These are phyloP conservation scores for Penicillium ucsense DNA, from an alignment of 495 filamentous ascomycete species.

Conservation along the genomic window DNA sequence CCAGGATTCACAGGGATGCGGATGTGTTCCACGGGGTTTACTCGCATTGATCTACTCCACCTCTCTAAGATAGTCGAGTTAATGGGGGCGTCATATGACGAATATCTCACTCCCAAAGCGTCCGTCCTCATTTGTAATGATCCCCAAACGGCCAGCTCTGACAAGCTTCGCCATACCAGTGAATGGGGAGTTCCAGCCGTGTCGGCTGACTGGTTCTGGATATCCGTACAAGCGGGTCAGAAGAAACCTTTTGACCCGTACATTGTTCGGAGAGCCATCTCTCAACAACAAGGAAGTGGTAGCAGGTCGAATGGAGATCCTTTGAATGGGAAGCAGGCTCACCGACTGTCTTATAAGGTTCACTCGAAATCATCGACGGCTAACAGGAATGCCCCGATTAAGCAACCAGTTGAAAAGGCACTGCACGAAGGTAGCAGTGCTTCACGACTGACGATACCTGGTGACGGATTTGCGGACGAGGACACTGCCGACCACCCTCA, in stretches of 20 bases:
- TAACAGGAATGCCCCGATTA: background rate
- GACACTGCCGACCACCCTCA: constrained; percentile 16
- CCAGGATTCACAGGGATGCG: constrained; percentile 53
- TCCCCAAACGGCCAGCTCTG: constrained; percentile 46
- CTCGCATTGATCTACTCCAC: constrained; percentile 76
- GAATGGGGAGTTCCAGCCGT: constrained; percentile 72
- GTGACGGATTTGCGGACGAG: constrained; percentile 17
- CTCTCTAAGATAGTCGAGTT: constrained; percentile 63
- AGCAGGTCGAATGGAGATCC: constrained; percentile 14
- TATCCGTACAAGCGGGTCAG: constrained; percentile 54
- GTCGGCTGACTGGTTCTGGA: constrained; percentile 71
- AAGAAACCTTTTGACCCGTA: constrained; percentile 43
- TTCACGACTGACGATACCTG: constrained; percentile 7
- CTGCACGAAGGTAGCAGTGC: constrained; percentile 1
- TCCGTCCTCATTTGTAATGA: constrained; percentile 62
- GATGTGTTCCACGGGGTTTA: constrained; percentile 75
- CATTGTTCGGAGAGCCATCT: constrained; percentile 21
- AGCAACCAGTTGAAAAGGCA: background rate
- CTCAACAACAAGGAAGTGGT: constrained; percentile 14
- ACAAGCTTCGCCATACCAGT: constrained; percentile 68
- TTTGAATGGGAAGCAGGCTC: constrained; percentile 6
- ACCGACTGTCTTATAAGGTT: background rate
- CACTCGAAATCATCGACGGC: background rate
- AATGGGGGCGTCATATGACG: constrained; percentile 65
- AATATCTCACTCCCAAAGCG: constrained; percentile 54